phyloP scores from a whole-genome alignment of 257 asterid species.

The Nicotiana noctiflora region DNA sequence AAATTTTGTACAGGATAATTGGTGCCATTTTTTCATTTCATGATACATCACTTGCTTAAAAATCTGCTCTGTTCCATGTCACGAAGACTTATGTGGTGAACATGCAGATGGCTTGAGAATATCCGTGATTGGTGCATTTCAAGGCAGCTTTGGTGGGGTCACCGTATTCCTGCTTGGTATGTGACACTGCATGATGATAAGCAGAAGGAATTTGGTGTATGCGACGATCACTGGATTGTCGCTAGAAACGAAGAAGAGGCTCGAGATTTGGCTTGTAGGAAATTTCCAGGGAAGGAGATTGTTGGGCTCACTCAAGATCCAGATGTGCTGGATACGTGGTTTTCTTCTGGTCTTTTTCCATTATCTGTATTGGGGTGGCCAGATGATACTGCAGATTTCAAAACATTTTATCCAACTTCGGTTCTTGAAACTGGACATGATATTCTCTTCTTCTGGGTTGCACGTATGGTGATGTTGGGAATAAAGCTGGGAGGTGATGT shows the following conservation, averaged over 20 bases:
- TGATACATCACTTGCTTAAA: not conserved
- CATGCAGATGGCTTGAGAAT: conserved; percentile 92
- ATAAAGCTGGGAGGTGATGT: conserved; percentile 91
- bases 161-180: conserved; percentile 92
- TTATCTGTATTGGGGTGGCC: conserved; percentile 94
- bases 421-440: conserved; percentile 97
- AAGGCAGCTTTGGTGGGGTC: conserved; percentile 99
- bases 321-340: conserved; percentile 97
- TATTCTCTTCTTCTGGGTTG: conserved; percentile 94
- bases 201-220: conserved; percentile 59
- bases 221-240: conserved; percentile 74
- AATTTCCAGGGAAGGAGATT: conserved; percentile 53
- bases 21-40: not conserved
- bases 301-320: conserved; percentile 68
- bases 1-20: not conserved
- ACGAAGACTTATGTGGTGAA: conserved; percentile 5
- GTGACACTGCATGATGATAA: conserved; percentile 63
- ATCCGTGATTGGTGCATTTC: conserved; percentile 98
- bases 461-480: conserved; percentile 99
- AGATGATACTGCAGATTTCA: conserved; percentile 70
- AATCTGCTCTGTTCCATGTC: not conserved
- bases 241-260: conserved; percentile 75
- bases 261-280: conserved; percentile 44
- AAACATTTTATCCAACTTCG: conserved; percentile 76
- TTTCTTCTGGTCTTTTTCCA: conserved; percentile 92